Base-by-base conservation (phyloP, 345 rosid genomes). In the Erucastrum elatum region DNA sequence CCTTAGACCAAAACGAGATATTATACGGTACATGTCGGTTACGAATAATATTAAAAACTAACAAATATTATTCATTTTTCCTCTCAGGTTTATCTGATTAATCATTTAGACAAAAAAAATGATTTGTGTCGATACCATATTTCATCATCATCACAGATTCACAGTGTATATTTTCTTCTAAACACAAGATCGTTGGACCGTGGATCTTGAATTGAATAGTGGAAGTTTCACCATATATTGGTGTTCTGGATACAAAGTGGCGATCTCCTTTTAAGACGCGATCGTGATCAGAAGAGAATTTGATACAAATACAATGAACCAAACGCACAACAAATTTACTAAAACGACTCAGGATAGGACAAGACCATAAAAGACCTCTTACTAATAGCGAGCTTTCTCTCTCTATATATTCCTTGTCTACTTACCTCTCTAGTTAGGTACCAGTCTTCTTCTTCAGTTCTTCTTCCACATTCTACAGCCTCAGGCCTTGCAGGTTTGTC, bases 381-480 rank as follows among this genome's bases (percentile, higher is more conserved):
- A 35, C 78, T 79, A 73, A 68, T 53, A 63, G 17, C 30, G 70
- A 49, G 60, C 77, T 72, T 68, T 56, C 26, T 51, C 39, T 31
- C 41, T 70, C 55, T 44, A 51, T 77, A 77, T 77, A 51, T 16
- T 71, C 51, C 72, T 72, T 53, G 77, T 78, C 82, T 78, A 79
- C 60, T 68, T 79, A 73, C 77, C 63, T 70, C 44, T 70, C 80
- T 80, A 80, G 71, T 80, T 76, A 70, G 62, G 76, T 80, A 39
- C 62, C 62, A 75, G 34, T 55, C 78, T 64, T 77, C 74, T 76
- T 70, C 79, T 21, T 21, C 21, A 21, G 21, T 21, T 55, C 78
- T 64, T 77, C 79, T 62, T 74, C 71, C 72, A 37, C 73, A 53
- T 21, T 81, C 88, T 93, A 92, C 79, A 85, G 78, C 85, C 87